Conservation (phyloP, 192 early-diverging fungal genomes). For the Podila epigama region DNA sequence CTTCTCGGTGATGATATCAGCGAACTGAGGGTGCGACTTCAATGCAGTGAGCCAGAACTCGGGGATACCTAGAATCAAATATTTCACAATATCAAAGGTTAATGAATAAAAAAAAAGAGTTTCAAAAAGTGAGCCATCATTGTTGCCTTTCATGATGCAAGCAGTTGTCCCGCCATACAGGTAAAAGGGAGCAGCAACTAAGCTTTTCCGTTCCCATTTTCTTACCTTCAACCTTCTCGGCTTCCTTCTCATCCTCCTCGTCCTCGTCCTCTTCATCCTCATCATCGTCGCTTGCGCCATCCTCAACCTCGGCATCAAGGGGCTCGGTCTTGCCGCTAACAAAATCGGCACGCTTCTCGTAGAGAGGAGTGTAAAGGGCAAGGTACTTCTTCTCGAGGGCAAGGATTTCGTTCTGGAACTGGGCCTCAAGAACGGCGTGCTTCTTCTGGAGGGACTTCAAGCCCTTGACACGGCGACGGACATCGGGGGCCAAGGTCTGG, state of each 20-base stretch:
- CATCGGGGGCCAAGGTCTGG: conserved; percentile 75
- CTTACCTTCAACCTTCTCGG: conserved; percentile 38
- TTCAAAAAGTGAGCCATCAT: background rate
- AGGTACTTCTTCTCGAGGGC: conserved; percentile 97
- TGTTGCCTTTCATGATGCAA: background rate
- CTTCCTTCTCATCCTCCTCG: conserved; percentile 40
- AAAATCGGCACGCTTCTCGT: conserved; percentile 83
- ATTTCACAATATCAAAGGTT: background rate
- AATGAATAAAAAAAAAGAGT: background rate
- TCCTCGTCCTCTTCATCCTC: conserved; percentile 64
- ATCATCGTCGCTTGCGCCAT: conserved; percentile 66
- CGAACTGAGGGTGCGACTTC: conserved; percentile 84
- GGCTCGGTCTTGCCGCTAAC: conserved; percentile 86
- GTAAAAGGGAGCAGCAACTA: no score
- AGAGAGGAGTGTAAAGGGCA: conserved; percentile 83
- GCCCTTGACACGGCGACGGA: conserved; percentile 84
- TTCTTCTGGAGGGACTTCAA: conserved; percentile 88
- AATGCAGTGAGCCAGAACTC: conserved; percentile 97
- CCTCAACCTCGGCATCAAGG: conserved; percentile 80
- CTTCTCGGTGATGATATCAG: conserved; percentile 88
- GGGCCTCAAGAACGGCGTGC: conserved; percentile 81
- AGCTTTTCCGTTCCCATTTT: background rate
- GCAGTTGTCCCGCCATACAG: no score
- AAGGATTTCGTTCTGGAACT: conserved; percentile 93
- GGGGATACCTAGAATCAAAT: conserved; percentile 74